Conservation (phyloP, 2,329 filamentous ascomycete species). For the Phaeosphaeriaceae sp. region DNA sequence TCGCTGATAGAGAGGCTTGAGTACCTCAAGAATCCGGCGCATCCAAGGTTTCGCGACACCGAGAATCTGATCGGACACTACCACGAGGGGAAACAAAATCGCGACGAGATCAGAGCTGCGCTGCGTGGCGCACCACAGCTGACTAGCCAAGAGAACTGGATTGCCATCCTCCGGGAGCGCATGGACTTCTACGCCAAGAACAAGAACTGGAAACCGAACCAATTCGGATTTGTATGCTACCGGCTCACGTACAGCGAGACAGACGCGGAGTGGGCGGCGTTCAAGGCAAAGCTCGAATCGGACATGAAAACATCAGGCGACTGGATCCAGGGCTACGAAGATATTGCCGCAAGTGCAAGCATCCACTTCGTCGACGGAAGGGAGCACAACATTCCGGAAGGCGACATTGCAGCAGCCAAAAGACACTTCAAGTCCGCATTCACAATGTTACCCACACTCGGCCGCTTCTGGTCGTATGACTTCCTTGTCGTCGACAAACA, state of each 20-base stretch:
- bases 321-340: slow-evolving; percentile 22
- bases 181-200: slow-evolving; percentile 18
- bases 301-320: slow-evolving; percentile 19
- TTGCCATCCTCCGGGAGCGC: slow-evolving; percentile 20
- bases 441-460: slow-evolving; percentile 11
- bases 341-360: slow-evolving; percentile 9
- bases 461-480: slow-evolving; percentile 16
- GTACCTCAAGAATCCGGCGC: slow-evolving; percentile 10
- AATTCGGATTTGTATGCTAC: slow-evolving; percentile 29
- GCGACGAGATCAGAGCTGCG: slow-evolving; percentile 12
- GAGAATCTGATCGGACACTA: slow-evolving; percentile 19
- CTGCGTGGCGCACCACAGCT: slow-evolving; percentile 15
- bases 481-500: slow-evolving; percentile 22
- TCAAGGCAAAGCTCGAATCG: slow-evolving; percentile 15
- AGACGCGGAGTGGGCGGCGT: slow-evolving; percentile 21
- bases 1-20: neutral
- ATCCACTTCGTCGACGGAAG: slow-evolving; percentile 19
- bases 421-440: slow-evolving; percentile 12
- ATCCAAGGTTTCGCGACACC: slow-evolving; percentile 13
- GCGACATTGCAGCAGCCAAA: slow-evolving; percentile 24
- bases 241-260: slow-evolving; percentile 25
- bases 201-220: slow-evolving; percentile 7
- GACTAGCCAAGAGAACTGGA: slow-evolving; percentile 21
- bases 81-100: slow-evolving; percentile 18
- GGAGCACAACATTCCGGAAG: slow-evolving; percentile 22